Percentiles rank a stretch among this genome's conserved stretches.
Conservation (phyloP, 2,329 filamentous ascomycete genomes). For the Fusarium sp. region DNA sequence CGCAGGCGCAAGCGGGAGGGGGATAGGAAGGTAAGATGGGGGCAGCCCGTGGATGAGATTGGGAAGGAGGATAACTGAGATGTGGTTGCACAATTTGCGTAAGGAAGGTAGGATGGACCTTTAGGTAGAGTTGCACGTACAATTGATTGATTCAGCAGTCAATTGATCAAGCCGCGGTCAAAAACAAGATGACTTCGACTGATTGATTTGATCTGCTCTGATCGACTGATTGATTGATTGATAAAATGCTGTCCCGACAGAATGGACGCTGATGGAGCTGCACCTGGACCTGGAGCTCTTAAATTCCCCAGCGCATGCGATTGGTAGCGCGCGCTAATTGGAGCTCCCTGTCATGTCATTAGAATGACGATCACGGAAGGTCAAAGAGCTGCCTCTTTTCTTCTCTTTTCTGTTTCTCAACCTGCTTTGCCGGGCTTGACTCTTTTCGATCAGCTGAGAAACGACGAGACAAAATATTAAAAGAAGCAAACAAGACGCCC, state of each 20-base stretch:
- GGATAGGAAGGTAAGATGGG: conserved; percentile 30
- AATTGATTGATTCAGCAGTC: conserved; percentile 11
- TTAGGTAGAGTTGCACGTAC: conserved; percentile 34
- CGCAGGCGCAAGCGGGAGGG: background rate
- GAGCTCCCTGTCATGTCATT: conserved; percentile 23
- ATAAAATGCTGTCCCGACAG: conserved; percentile 34
- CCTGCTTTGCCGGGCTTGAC: conserved; percentile 7
- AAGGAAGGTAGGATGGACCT: background rate
- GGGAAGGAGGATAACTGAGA: conserved; percentile 33
- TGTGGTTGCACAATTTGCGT: conserved; percentile 37
- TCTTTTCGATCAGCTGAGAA: conserved; percentile 2
- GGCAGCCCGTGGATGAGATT: conserved; percentile 19
- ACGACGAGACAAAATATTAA: conserved; percentile 10
- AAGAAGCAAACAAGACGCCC: conserved; percentile 16
- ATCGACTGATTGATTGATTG: background rate
- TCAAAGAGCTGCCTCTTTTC: conserved; percentile 10
- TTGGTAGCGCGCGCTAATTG: conserved; percentile 39
- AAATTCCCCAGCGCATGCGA: conserved; percentile 8
- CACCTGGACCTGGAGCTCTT: conserved; percentile 8
- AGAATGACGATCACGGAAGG: conserved; percentile 26
- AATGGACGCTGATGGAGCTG: conserved; percentile 28
- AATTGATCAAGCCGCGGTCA: conserved; percentile 22
- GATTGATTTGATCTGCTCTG: background rate
- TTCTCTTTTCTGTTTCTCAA: conserved; percentile 12
- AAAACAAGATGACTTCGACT: background rate